These are phyloP conservation scores for Silene conica DNA, from an alignment of 148 eudicot genomes.

Conservation along the genomic window DNA sequence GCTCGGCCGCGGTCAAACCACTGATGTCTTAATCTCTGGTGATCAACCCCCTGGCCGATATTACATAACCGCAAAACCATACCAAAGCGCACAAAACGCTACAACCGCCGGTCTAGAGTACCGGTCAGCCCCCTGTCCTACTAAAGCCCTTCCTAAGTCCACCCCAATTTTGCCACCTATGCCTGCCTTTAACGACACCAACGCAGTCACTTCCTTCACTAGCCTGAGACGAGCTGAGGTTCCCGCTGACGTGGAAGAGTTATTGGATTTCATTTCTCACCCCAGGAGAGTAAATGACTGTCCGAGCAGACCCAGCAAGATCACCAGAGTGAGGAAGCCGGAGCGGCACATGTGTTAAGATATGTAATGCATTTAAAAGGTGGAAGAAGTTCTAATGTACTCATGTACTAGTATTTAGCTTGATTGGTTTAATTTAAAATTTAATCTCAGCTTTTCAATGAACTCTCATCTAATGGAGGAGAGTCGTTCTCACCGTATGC, in stretches of 20 bases:
- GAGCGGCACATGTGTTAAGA: no score
- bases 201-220: conserved; percentile 60
- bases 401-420: no score
- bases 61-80: conserved; percentile 74
- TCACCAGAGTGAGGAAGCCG: no score
- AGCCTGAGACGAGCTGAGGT: conserved; percentile 48
- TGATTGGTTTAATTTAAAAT: no score
- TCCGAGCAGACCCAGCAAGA: no score
- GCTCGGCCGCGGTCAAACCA: conserved; percentile 94
- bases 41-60: conserved; percentile 65
- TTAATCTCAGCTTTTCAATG: no score
- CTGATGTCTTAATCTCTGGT: conserved; percentile 69
- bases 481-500: no score
- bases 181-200: conserved; percentile 71
- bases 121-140: conserved; percentile 51
- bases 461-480: no score
- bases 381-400: no score
- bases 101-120: conserved; percentile 81
- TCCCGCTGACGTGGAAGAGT: conserved; percentile 60
- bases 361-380: no score
- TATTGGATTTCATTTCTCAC: no score
- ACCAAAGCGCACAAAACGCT: conserved; percentile 77
- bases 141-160: conserved; percentile 31
- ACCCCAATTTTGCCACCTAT: conserved; percentile 46
- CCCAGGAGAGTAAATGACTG: no score